A percentile compares a stretch with the other conserved stretches of the same genome.
phyloP scores from a whole-genome alignment of 192 early-diverging fungal species.

The Backusella morwellensis region DNA sequence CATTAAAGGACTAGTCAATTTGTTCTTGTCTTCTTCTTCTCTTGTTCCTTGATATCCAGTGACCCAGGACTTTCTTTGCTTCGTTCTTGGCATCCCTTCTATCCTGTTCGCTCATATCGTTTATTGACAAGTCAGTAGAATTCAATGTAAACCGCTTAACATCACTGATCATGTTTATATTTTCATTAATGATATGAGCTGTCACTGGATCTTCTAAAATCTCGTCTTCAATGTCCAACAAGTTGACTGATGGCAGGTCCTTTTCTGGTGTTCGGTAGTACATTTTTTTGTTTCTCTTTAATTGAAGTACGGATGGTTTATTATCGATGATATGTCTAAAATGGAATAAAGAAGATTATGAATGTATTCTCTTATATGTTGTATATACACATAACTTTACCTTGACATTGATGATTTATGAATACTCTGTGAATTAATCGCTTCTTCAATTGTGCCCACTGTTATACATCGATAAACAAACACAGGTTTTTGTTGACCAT shows the following conservation, averaged over 20 bases:
- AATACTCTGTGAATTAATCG: slow-evolving; percentile 63
- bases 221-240: background rate
- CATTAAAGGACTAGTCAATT: background rate
- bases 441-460: slow-evolving; percentile 56
- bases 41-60: background rate
- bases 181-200: background rate
- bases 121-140: background rate
- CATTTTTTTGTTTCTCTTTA: background rate
- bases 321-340: slow-evolving; percentile 7
- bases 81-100: background rate
- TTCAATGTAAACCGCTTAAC: background rate
- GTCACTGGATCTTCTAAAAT: background rate
- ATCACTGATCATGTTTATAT: background rate
- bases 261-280: background rate
- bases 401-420: slow-evolving; percentile 72
- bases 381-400: background rate
- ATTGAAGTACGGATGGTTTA: background rate
- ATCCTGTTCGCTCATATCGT: background rate
- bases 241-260: background rate
- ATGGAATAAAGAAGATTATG: background rate
- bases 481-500: slow-evolving; percentile 68
- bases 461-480: slow-evolving; percentile 67
- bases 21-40: background rate
- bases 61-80: background rate
- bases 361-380: background rate